Conservation (phyloP, 2,329 filamentous ascomycete species). For the Fusarium lyarnte region DNA sequence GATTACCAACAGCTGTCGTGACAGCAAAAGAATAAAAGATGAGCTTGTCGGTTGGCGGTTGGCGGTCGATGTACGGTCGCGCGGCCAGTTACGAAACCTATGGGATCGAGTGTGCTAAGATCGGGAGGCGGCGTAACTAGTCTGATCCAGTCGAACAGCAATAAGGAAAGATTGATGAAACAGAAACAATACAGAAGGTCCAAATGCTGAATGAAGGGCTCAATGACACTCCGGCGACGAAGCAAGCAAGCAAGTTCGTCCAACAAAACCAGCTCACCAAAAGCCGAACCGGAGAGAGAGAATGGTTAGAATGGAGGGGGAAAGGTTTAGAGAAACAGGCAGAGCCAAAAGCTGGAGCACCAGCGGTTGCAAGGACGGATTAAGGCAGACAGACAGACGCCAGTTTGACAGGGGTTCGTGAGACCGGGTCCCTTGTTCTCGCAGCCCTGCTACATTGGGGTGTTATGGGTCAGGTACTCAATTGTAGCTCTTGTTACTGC, state of each 20-base stretch:
- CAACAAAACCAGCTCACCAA: slow-evolving; percentile 32
- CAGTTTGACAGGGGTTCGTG: slow-evolving; percentile 37
- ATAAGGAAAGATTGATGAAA: slow-evolving; percentile 1
- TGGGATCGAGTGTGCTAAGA: slow-evolving; percentile 12
- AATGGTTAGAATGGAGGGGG: slow-evolving; percentile 43
- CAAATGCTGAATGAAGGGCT: slow-evolving; percentile 13
- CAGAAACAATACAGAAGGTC: slow-evolving; percentile 2
- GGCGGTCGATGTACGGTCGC: slow-evolving; percentile 23
- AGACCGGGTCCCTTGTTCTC: slow-evolving; percentile 35
- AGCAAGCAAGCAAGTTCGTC: slow-evolving; percentile 20
- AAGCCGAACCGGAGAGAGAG: slow-evolving; percentile 32
- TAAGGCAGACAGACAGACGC: slow-evolving; percentile 42
- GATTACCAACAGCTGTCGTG: slow-evolving; percentile 13
- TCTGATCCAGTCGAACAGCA: slow-evolving; percentile 9
- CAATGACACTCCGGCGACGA: slow-evolving; percentile 13
- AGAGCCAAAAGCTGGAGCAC: slow-evolving; percentile 38
- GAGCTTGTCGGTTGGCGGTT: slow-evolving; percentile 12
- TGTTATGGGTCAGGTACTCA: slow-evolving; percentile 25
- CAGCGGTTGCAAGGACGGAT: slow-evolving; percentile 40
- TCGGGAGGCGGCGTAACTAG: slow-evolving; percentile 23
- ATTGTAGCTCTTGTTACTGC: slow-evolving; percentile 31
- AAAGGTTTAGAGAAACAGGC: slow-evolving; percentile 46
- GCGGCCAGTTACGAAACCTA: slow-evolving; percentile 34
- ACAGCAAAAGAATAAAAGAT: slow-evolving; percentile 1
- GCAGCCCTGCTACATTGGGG: slow-evolving; percentile 36